Percentiles rank a stretch among this genome's conserved stretches.
phyloP scores from a whole-genome alignment of 139 green algal genomes.

The Picochlorum costavermella region DNA sequence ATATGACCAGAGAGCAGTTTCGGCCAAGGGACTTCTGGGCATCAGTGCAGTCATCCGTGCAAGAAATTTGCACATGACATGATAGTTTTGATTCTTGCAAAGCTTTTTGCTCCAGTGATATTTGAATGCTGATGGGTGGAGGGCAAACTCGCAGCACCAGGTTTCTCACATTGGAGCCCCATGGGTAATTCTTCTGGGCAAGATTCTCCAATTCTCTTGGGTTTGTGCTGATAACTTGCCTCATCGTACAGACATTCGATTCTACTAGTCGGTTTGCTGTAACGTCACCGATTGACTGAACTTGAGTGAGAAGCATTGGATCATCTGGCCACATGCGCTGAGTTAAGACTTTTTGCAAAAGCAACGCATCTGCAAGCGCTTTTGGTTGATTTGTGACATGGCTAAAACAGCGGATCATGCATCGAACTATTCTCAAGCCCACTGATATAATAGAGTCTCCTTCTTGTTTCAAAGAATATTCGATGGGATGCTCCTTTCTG shows the following conservation, averaged over 20 bases:
- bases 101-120: background rate
- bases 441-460: background rate
- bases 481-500: slow-evolving; percentile 38
- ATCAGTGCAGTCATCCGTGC: too few species aligned
- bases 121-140: too few species aligned
- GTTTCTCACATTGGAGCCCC: slow-evolving; percentile 27
- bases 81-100: background rate
- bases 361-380: slow-evolving; percentile 36
- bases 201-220: slow-evolving; percentile 47
- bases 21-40: too few species aligned
- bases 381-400: slow-evolving; percentile 11
- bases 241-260: slow-evolving; percentile 38
- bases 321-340: slow-evolving; percentile 51
- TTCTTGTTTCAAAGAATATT: slow-evolving; percentile 54
- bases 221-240: slow-evolving; percentile 35
- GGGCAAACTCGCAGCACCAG: too few species aligned
- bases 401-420: slow-evolving; percentile 20
- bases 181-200: slow-evolving; percentile 54
- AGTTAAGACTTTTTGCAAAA: slow-evolving; percentile 45
- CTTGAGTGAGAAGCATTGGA: slow-evolving; percentile 20
- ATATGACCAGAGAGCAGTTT: too few species aligned
- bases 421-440: background rate
- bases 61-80: background rate
- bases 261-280: slow-evolving; percentile 38
- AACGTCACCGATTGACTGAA: slow-evolving; percentile 10